phyloP scores from a whole-genome alignment of 768 basidiomycete genomes.

The Cyclocybe aegerita region DNA sequence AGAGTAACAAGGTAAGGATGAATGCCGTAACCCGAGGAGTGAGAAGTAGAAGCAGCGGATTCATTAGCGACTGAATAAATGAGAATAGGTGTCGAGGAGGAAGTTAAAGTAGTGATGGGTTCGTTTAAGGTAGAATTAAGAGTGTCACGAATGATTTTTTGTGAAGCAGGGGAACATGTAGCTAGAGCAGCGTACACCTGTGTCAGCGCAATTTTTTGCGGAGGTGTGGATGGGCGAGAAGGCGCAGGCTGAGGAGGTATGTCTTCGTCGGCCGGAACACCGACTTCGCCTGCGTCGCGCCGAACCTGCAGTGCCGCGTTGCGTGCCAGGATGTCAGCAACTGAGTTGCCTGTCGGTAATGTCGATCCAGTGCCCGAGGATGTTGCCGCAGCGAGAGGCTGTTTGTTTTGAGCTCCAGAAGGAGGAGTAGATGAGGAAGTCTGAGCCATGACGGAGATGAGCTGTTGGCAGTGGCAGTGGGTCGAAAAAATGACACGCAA shows the following conservation, averaged over 20 bases:
- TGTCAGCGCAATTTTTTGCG: neutral
- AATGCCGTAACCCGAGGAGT: constrained; percentile 3
- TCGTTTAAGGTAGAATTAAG: no score
- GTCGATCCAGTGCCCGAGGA: neutral
- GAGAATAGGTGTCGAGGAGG: neutral
- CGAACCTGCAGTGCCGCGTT: no score
- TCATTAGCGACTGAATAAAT: neutral
- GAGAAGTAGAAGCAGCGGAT: neutral
- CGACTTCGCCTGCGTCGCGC: neutral
- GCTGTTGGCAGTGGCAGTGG: neutral
- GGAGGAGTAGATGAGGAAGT: constrained; percentile 3
- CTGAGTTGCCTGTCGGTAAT: neutral
- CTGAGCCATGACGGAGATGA: constrained; percentile 2
- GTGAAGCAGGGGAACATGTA: constrained; percentile 1
- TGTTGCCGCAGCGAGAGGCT: neutral
- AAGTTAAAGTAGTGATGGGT: neutral
- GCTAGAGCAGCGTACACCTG: constrained; percentile 3
- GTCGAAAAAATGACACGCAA: constrained; percentile 1
- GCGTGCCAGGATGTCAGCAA: no score
- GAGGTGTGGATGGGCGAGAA: neutral
- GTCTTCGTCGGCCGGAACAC: neutral
- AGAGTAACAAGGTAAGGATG: constrained; percentile 9
- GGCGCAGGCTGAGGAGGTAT: neutral
- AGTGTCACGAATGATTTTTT: no score
- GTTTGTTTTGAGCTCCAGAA: constrained; percentile 6